A percentile compares a stretch with the other conserved stretches of the same genome.
Conservation (phyloP, 2,329 filamentous ascomycete species). For the Xylariaceae sp. region DNA sequence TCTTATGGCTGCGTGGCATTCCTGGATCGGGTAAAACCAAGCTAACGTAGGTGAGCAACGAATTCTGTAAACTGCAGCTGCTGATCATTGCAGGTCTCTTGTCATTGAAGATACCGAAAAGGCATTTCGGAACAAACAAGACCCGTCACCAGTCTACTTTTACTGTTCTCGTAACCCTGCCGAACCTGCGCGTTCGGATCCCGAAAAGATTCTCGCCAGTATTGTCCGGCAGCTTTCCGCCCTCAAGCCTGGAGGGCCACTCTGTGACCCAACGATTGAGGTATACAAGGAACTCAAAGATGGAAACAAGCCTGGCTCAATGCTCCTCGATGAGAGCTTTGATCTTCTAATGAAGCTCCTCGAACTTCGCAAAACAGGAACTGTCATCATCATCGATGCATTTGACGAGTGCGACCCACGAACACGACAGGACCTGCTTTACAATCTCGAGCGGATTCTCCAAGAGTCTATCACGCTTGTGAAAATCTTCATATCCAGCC, state of each 20-base stretch:
- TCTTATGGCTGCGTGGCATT: slow-evolving; percentile 5
- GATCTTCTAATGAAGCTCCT: slow-evolving; percentile 4
- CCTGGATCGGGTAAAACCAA: slow-evolving; percentile 5
- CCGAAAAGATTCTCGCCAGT: slow-evolving; percentile 1
- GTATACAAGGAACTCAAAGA: neutral
- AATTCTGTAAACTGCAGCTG: neutral
- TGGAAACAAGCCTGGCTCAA: neutral
- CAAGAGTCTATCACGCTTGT: neutral
- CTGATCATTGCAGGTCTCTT: slow-evolving; percentile 1
- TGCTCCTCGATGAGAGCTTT: slow-evolving; percentile 1
- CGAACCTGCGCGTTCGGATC: slow-evolving; percentile 2
- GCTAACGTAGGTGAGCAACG: slow-evolving; percentile 1
- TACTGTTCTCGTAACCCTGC: slow-evolving; percentile 7
- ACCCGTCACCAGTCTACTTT: slow-evolving; percentile 1
- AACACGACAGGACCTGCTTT: neutral
- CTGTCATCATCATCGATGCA: slow-evolving; percentile 2
- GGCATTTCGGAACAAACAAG: neutral
- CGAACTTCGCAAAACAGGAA: neutral
- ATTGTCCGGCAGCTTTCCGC: slow-evolving; percentile 4
- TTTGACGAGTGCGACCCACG: slow-evolving; percentile 1
- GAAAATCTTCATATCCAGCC: slow-evolving; percentile 8
- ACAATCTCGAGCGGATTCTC: neutral
- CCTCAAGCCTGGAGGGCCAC: neutral
- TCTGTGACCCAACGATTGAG: neutral
- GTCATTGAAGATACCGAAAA: slow-evolving; percentile 1